Percentiles rank a stretch among this genome's conserved stretches.
Conservation (phyloP, 345 rosid species). For the Pistacia integerrima region DNA sequence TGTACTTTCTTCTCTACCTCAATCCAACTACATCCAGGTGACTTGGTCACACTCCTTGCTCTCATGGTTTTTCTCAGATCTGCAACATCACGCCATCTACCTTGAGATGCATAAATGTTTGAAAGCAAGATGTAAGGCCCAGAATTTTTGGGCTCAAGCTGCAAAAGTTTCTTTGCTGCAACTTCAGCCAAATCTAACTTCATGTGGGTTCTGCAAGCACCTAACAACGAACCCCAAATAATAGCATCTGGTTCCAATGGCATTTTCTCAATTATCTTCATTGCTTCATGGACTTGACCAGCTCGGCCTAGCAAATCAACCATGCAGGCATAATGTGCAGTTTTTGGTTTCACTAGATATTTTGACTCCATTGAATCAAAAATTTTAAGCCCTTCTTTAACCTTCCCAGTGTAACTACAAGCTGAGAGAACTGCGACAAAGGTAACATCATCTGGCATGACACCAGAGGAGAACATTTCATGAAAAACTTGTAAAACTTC, state of each 20-base stretch:
- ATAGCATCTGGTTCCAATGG: constrained; percentile 72
- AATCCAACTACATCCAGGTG: constrained; percentile 88
- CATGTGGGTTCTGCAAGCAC: constrained; percentile 72
- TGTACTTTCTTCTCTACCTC: constrained; percentile 68
- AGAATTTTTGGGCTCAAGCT: constrained; percentile 68
- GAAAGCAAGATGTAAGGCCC: constrained; percentile 74
- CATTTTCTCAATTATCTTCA: constrained; percentile 63
- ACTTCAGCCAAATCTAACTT: constrained; percentile 72
- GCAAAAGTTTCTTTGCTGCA: constrained; percentile 64
- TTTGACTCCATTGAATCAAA: constrained; percentile 67
- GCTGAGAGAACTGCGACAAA: constrained; percentile 78
- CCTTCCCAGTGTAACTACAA: constrained; percentile 73
- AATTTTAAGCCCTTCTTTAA: constrained; percentile 62
- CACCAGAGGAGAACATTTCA: constrained; percentile 57
- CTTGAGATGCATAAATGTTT: constrained; percentile 67
- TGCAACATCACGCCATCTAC: constrained; percentile 63
- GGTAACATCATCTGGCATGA: constrained; percentile 68
- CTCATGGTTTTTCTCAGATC: constrained; percentile 59
- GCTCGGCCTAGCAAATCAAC: constrained; percentile 90
- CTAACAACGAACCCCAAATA: constrained; percentile 80
- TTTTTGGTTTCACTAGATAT: constrained; percentile 44
- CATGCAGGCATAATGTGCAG: constrained; percentile 76
- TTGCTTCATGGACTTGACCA: constrained; percentile 65
- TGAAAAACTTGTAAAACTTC: constrained; percentile 63
- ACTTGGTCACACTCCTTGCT: constrained; percentile 50